Evolutionary conservation across 2,329 filamentous ascomycete species (phyloP), one percentile per base, ranked within the genome.

Genomic region (Juglanconis sp.): DNA sequence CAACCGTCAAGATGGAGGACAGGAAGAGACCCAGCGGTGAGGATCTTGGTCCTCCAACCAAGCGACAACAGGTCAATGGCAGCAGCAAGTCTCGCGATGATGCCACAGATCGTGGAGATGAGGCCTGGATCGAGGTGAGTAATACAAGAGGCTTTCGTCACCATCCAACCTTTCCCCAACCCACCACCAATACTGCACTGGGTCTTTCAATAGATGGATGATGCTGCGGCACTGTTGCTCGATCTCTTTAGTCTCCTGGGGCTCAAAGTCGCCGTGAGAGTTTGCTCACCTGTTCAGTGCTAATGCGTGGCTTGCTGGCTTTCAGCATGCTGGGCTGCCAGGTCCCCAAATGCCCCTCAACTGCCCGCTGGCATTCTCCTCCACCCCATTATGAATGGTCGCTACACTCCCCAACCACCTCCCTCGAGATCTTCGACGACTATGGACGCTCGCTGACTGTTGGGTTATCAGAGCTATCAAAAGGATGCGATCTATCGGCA

Each of bases 401-500:
- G 61, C 57, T 61, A 60, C 57, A 57, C 31, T 56, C 52, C 38
- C 73, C 63, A 57, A 64, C 63, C 67, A 66, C 66, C 63, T 60
- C 62, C 62, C 64, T 64, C 68, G 61, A 57, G 15, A n/a, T 11
- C 62, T 50, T 61, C 65, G 63, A 59, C 58, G 65, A 67, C 65
- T 63, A 64, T 67, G 64, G 62, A 68, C 68, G 68, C 71, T 77
- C 68, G 68, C 71, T 77, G 73, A 74, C 70, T 68, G 69, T 70
- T 69, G 71, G 72, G 74, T 66, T 71, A 63, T 74, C 76, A 96
- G 92, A 87, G 89, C 72, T 95, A 90, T 70, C 90, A 94, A 77
- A 99, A 98, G 78, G 95, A 96, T 79, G 95, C 95, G 65, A 96
- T 99, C 73, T 89, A 91, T 70, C 91, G 96, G 61, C 94, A 97